phyloP scores from a whole-genome alignment of 306 rosid species.

The Bauhinia variegata region DNA sequence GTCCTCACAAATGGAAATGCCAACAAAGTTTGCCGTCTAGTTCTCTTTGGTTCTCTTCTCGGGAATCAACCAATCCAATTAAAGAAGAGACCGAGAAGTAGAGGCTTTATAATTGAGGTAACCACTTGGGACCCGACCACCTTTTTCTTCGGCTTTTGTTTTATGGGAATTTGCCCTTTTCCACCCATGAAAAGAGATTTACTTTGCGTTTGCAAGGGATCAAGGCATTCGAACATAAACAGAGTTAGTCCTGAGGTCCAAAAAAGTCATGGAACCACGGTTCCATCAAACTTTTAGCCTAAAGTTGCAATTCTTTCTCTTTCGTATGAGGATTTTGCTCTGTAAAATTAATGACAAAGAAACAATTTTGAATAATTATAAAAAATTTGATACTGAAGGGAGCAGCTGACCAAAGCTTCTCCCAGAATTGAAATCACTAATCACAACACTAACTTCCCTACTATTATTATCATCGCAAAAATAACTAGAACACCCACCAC shows the following conservation, averaged over 20 bases:
- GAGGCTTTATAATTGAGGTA: slow-evolving; percentile 20
- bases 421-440: slow-evolving; percentile 46
- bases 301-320: background rate
- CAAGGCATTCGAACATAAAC: slow-evolving; percentile 31
- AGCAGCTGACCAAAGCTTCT: slow-evolving; percentile 36
- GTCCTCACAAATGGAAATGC: slow-evolving; percentile 1
- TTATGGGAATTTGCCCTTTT: background rate
- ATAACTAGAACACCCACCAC: slow-evolving; percentile 31
- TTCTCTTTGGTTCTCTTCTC: slow-evolving; percentile 37
- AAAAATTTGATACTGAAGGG: slow-evolving; percentile 41
- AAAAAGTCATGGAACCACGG: slow-evolving; percentile 26
- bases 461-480: slow-evolving; percentile 21
- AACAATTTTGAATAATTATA: slow-evolving; percentile 13
- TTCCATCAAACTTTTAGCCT: background rate
- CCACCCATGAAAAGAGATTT: background rate
- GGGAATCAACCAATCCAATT: slow-evolving; percentile 35
- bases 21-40: slow-evolving; percentile 38
- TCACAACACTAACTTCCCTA: slow-evolving; percentile 45
- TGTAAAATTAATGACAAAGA: background rate
- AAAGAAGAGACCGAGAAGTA: slow-evolving; percentile 31
- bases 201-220: background rate
- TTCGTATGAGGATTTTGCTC: background rate
- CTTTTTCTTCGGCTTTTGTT: slow-evolving; percentile 11
- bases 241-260: slow-evolving; percentile 30
- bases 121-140: slow-evolving; percentile 29